A percentile compares a stretch with the other conserved stretches of the same genome.
Conservation (phyloP, 805 yeast species). For the Dipodascus albidus region DNA sequence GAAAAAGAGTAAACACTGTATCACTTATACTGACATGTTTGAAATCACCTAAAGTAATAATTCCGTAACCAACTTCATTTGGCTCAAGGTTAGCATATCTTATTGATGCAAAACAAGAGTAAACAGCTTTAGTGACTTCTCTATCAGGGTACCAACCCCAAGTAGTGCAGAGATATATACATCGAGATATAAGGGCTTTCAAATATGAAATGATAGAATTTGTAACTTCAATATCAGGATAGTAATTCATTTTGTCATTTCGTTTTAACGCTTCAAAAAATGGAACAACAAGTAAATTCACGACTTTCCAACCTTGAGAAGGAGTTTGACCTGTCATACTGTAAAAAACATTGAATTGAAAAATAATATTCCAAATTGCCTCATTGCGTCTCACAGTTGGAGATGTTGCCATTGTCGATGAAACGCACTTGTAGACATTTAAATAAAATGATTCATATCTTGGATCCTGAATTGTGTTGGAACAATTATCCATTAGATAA, state of each 20-base stretch:
- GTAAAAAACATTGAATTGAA: background rate
- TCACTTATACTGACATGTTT: background rate
- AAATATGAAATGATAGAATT: background rate
- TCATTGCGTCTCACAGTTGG: background rate
- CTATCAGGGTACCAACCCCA: slow-evolving; percentile 1
- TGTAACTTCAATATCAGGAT: background rate
- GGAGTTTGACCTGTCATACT: background rate
- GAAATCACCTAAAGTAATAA: background rate
- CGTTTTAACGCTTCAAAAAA: background rate
- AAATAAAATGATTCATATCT: background rate
- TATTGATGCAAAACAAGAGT: background rate
- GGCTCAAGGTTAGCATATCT: background rate
- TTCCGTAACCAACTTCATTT: background rate
- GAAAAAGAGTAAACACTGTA: background rate
- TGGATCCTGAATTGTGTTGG: background rate
- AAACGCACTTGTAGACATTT: background rate
- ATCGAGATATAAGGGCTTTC: background rate
- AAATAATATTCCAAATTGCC: background rate
- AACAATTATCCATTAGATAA: background rate
- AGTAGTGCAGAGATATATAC: background rate
- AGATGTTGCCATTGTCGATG: background rate
- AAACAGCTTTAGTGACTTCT: background rate
- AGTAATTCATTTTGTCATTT: background rate
- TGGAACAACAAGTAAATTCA: background rate
- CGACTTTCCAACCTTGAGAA: background rate